A percentile compares a stretch with the other conserved stretches of the same genome.
These are phyloP conservation scores for Naumovozyma baii DNA, from an alignment of 805 yeast genomes.

Conservation along the genomic window DNA sequence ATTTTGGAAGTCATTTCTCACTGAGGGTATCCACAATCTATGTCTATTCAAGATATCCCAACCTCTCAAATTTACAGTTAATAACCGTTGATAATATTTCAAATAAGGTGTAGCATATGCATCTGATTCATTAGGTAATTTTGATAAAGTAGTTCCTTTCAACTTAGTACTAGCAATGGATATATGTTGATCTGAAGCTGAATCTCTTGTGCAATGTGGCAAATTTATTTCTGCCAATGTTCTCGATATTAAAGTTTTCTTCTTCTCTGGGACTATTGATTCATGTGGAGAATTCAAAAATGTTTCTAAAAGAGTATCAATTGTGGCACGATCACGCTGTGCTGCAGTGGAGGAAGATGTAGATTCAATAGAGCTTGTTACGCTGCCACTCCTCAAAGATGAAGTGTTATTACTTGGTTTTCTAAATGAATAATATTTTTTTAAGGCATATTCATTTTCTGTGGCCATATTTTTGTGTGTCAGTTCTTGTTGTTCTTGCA, in stretches of 20 bases:
- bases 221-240: not conserved
- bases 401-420: slow-evolving; percentile 2
- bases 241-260: not conserved
- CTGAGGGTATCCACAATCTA: slow-evolving; percentile 23
- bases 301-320: slow-evolving; percentile 6
- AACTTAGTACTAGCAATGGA: no score
- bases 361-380: slow-evolving; percentile 9
- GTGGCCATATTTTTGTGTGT: not conserved
- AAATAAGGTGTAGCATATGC: slow-evolving; percentile 8
- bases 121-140: not conserved
- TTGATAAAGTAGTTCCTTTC: no score
- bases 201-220: not conserved
- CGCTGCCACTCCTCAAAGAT: slow-evolving; percentile 10
- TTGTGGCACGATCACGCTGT: slow-evolving; percentile 4
- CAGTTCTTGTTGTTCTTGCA: not conserved
- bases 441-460: slow-evolving; percentile 11
- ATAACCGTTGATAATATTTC: slow-evolving; percentile 14
- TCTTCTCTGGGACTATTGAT: not conserved
- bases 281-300: slow-evolving; percentile 7
- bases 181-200: no score
- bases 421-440: slow-evolving; percentile 10
- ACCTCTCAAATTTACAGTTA: slow-evolving; percentile 11
- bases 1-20: slow-evolving; percentile 8
- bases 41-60: slow-evolving; percentile 10
- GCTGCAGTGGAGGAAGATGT: slow-evolving; percentile 4